Percentiles rank a stretch among this genome's conserved stretches.
These are phyloP conservation scores for Ensete ventricosum DNA, from an alignment of 176 grass and related monocot species.

Conservation along the genomic window DNA sequence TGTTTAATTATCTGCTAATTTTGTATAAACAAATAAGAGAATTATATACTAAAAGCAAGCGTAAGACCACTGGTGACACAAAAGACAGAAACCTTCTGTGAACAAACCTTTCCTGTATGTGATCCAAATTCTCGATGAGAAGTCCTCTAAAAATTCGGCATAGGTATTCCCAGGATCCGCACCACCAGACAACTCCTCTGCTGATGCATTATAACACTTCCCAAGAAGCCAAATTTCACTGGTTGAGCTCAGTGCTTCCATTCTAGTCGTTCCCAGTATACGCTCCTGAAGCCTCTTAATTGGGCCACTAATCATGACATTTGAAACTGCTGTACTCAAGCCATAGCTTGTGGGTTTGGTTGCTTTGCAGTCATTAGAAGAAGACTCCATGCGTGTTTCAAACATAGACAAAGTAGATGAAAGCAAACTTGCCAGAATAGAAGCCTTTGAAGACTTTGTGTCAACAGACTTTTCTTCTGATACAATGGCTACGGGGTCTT, in stretches of 20 bases:
- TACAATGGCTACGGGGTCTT: background rate
- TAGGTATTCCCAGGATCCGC: constrained; percentile 20
- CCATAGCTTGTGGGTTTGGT: constrained; percentile 38
- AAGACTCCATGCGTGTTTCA: constrained; percentile 37
- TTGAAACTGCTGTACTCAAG: constrained; percentile 70
- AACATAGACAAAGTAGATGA: constrained; percentile 57
- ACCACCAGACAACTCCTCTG: constrained; percentile 31
- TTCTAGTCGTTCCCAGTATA: constrained; percentile 26
- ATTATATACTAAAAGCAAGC: background rate
- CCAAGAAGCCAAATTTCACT: constrained; percentile 83
- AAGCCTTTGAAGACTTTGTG: constrained; percentile 37
- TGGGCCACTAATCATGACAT: constrained; percentile 36
- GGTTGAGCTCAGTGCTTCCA: constrained; percentile 33
- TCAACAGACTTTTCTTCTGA: constrained; percentile 23
- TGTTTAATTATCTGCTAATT: background rate
- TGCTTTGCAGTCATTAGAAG: constrained; percentile 9
- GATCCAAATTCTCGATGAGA: constrained; percentile 87
- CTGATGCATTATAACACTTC: constrained; percentile 51
- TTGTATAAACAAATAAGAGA: background rate
- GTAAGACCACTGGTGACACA: background rate
- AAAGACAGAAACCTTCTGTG: background rate
- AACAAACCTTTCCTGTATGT: constrained; percentile 87
- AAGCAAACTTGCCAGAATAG: constrained; percentile 48
- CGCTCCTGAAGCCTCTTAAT: constrained; percentile 77
- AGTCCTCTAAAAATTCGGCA: constrained; percentile 56